phyloP scores from a whole-genome alignment of 257 asterid genomes.

The Leptodermis oblonga region DNA sequence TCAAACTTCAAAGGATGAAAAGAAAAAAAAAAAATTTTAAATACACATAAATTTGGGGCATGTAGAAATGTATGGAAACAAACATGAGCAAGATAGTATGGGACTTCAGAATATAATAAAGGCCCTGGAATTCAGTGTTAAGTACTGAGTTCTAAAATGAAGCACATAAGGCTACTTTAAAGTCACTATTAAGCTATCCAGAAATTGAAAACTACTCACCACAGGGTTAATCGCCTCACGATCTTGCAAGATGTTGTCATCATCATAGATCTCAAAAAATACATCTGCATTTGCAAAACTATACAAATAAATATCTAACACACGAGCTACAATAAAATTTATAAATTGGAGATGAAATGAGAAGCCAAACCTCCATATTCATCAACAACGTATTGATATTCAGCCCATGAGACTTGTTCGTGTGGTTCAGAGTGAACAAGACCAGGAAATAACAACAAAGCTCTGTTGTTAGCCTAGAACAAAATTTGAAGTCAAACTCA shows the following conservation, averaged over 20 bases:
- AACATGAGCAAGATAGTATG: neutral
- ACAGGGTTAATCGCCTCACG: constrained; percentile 68
- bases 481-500: constrained; percentile 22
- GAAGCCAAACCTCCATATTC: constrained; percentile 64
- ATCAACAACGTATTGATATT: constrained; percentile 59
- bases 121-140: neutral
- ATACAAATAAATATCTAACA: neutral
- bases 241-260: constrained; percentile 60
- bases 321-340: neutral
- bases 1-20: neutral
- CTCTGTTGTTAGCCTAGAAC: constrained; percentile 54
- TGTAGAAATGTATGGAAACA: neutral
- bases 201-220: constrained; percentile 45
- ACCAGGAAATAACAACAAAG: constrained; percentile 58
- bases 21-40: neutral
- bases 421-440: constrained; percentile 67
- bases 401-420: constrained; percentile 70
- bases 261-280: constrained; percentile 59
- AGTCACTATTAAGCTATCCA: constrained; percentile 2
- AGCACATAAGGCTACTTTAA: neutral
- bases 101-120: neutral
- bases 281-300: constrained; percentile 40
- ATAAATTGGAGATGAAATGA: neutral
- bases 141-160: neutral
- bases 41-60: neutral